Conservation (phyloP, 169 alveolate genomes). For the Plasmodium fragile region DNA sequence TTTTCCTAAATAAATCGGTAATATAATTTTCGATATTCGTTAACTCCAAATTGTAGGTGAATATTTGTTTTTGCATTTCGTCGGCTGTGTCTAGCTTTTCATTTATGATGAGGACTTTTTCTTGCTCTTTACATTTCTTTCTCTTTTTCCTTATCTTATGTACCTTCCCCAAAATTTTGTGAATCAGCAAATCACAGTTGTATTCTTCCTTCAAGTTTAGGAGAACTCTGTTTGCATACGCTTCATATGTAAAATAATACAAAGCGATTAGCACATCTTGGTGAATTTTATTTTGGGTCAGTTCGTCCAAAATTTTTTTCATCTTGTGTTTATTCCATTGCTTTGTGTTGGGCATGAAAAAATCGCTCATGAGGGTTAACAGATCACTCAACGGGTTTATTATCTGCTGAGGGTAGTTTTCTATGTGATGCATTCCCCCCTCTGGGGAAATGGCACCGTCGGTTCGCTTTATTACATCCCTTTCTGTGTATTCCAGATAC, state of each 20-base stretch:
- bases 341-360: background rate
- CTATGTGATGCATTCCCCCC: background rate
- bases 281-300: constrained; percentile 9
- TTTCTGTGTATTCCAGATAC: background rate
- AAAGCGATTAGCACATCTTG: constrained; percentile 6
- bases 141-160: constrained; percentile 38
- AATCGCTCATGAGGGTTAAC: background rate
- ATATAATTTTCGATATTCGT: constrained; percentile 10
- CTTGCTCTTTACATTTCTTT: constrained; percentile 49
- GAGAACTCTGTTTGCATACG: constrained; percentile 12
- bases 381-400: background rate
- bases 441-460: background rate
- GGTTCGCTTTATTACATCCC: background rate
- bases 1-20: constrained; percentile 21
- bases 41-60: constrained; percentile 8
- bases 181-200: constrained; percentile 21
- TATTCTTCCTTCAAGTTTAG: constrained; percentile 24
- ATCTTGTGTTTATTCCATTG: background rate
- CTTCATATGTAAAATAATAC: constrained; percentile 24
- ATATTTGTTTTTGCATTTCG: constrained; percentile 45
- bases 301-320: constrained; percentile 12
- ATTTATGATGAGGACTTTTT: constrained; percentile 24
- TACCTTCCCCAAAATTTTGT: constrained; percentile 18
- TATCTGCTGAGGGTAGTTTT: background rate
- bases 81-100: constrained; percentile 53